phyloP scores from a whole-genome alignment of 495 filamentous ascomycete genomes.

The Hypoxylon subgilvum region DNA sequence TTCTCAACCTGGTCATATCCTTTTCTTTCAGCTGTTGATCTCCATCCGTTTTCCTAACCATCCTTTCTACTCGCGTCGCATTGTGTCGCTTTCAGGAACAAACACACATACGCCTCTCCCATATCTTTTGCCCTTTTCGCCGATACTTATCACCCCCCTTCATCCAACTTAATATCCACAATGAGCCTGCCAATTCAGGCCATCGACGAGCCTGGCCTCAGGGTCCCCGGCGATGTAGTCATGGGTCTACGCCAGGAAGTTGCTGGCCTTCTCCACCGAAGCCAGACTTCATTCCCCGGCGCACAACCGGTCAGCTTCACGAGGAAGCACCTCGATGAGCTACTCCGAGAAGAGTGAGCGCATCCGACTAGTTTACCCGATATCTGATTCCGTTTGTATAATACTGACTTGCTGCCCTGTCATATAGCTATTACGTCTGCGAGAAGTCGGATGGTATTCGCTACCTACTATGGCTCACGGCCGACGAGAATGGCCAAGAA shows the following conservation, averaged over 20 bases:
- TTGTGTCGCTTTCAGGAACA: constrained; percentile 8
- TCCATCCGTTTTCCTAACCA: constrained; percentile 2
- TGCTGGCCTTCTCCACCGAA: constrained; percentile 72
- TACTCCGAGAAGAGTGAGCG: constrained; percentile 73
- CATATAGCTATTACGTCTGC: constrained; percentile 83
- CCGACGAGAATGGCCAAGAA: constrained; percentile 61
- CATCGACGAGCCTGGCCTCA: constrained; percentile 68
- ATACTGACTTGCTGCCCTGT: constrained; percentile 6
- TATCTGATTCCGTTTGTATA: not conserved
- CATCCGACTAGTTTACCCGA: not conserved
- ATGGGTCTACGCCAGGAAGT: constrained; percentile 73
- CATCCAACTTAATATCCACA: too few relatives aligned
- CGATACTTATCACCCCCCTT: too few relatives aligned
- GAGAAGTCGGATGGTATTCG: constrained; percentile 98
- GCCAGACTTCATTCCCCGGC: constrained; percentile 75
- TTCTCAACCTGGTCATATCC: not conserved
- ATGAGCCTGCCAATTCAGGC: constrained; percentile 43
- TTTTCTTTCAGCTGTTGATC: not conserved
- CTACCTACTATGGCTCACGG: constrained; percentile 86
- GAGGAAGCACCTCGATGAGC: constrained; percentile 74
- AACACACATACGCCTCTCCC: not conserved
- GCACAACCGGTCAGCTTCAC: constrained; percentile 95
- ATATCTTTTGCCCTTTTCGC: too few relatives aligned
- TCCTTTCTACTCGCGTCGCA: constrained; percentile 7
- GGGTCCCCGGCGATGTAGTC: constrained; percentile 62